Evolutionary conservation across 805 yeast genomes (phyloP).

Genomic region (Kurtzmaniella fragi): DNA sequence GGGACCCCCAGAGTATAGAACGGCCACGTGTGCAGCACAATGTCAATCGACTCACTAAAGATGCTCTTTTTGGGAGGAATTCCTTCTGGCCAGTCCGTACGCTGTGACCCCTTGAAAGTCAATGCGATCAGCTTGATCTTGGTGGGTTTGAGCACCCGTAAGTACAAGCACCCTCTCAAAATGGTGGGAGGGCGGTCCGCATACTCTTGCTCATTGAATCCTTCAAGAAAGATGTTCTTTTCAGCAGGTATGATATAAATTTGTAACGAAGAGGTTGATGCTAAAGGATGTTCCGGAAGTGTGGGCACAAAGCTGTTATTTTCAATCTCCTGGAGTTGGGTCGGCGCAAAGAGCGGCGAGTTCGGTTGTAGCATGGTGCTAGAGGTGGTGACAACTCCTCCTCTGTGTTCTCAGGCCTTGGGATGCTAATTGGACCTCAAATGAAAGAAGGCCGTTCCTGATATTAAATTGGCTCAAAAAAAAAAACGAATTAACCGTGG

Average conservation of each 20-base stretch:
- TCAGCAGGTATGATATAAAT: slow-evolving; percentile 76
- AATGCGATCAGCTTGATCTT: slow-evolving; percentile 62
- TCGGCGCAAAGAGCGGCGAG: slow-evolving; percentile 25
- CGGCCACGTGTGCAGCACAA: slow-evolving; percentile 87
- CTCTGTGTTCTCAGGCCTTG: background rate
- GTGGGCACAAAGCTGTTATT: slow-evolving; percentile 31
- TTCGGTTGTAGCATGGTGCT: slow-evolving; percentile 4
- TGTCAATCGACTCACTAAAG: slow-evolving; percentile 56
- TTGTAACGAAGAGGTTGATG: slow-evolving; percentile 61
- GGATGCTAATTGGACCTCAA: too few relatives aligned
- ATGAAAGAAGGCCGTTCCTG: too few relatives aligned
- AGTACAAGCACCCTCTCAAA: slow-evolving; percentile 71
- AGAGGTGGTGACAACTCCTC: slow-evolving; percentile 6
- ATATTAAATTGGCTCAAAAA: too few relatives aligned
- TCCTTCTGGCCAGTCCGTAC: slow-evolving; percentile 98
- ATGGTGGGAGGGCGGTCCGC: slow-evolving; percentile 68
- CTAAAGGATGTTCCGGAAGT: slow-evolving; percentile 52
- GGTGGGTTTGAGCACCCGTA: slow-evolving; percentile 66
- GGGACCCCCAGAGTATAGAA: slow-evolving; percentile 47
- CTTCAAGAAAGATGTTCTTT: slow-evolving; percentile 73
- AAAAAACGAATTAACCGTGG: too few relatives aligned
- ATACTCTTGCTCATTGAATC: slow-evolving; percentile 65
- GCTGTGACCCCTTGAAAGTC: slow-evolving; percentile 59
- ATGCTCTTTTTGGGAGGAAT: slow-evolving; percentile 83
- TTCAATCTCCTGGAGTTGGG: slow-evolving; percentile 16